These are phyloP conservation scores for Sindora glabra DNA, from an alignment of 306 rosid species.

Conservation along the genomic window DNA sequence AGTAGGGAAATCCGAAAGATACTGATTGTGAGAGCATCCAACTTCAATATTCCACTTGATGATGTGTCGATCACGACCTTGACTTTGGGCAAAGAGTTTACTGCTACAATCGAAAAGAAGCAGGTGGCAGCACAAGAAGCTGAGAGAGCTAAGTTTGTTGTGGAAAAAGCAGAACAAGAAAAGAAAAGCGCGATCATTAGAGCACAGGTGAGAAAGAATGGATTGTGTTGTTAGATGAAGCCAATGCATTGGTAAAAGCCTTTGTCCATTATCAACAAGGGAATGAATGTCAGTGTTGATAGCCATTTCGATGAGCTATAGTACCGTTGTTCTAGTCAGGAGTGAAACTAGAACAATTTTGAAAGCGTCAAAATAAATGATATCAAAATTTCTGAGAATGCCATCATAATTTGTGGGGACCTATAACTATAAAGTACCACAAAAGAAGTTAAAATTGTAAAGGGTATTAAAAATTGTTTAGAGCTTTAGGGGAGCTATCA, in stretches of 20 bases:
- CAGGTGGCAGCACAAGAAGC: slow-evolving; percentile 98
- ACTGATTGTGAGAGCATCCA: slow-evolving; percentile 73
- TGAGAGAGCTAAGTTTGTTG: slow-evolving; percentile 87
- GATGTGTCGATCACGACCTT: slow-evolving; percentile 76
- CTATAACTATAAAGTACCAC: no score
- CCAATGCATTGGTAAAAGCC: background rate
- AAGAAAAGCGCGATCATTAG: slow-evolving; percentile 76
- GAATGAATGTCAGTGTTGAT: no score
- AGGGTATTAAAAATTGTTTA: no score
- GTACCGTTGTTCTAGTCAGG: no score
- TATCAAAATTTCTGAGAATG: no score
- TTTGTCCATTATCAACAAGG: no score
- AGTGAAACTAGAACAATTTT: no score
- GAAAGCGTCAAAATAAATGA: no score
- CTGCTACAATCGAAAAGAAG: slow-evolving; percentile 89
- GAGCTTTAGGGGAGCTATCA: no score
- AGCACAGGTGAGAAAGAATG: slow-evolving; percentile 70
- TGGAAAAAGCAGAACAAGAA: slow-evolving; percentile 91
- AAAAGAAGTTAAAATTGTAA: no score
- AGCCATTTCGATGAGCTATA: no score
- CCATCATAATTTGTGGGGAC: no score
- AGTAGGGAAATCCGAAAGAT: slow-evolving; percentile 78
- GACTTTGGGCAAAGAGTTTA: slow-evolving; percentile 84
- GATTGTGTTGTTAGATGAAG: background rate
- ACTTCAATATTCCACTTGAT: slow-evolving; percentile 79